These are phyloP conservation scores for Ephemerocybe angulata DNA, from an alignment of 768 basidiomycete species.

Conservation along the genomic window DNA sequence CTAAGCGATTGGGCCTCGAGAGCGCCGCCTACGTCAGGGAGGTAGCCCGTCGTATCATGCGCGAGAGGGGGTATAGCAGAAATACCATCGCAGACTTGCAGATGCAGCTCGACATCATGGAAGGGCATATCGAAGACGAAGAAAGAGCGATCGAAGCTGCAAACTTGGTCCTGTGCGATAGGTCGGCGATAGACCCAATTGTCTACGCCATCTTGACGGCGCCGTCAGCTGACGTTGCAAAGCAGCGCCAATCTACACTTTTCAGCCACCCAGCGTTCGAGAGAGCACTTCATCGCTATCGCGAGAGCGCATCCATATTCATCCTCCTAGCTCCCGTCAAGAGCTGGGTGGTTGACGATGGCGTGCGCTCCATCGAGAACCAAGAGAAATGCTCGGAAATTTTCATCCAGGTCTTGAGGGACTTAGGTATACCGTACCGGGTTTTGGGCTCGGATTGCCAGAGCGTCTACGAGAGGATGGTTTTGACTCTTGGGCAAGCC, in stretches of 20 bases:
- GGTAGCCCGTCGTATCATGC: conserved; percentile 59
- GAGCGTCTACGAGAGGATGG: conserved; percentile 36
- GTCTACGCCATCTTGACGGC: conserved; percentile 56
- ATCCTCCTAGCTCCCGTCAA: conserved; percentile 51
- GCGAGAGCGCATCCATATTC: conserved; percentile 37
- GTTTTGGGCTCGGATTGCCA: conserved; percentile 45
- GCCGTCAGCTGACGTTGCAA: conserved; percentile 32
- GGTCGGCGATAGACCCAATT: conserved; percentile 63
- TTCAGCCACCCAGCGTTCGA: conserved; percentile 35
- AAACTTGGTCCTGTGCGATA: conserved; percentile 49
- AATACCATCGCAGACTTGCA: conserved; percentile 44
- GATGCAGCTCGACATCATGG: conserved; percentile 65
- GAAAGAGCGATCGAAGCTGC: conserved; percentile 18
- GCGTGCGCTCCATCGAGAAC: conserved; percentile 53
- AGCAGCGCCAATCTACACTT: conserved; percentile 27
- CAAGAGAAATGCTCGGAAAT: conserved; percentile 35
- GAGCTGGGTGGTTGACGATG: conserved; percentile 65
- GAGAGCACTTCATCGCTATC: conserved; percentile 39
- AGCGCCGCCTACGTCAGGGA: conserved; percentile 49
- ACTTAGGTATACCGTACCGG: conserved; percentile 40
- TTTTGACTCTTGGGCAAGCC: conserved; percentile 16
- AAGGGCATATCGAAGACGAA: conserved; percentile 50
- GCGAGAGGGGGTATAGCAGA: conserved; percentile 48
- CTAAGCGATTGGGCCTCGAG: conserved; percentile 35
- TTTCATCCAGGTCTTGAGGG: conserved; percentile 37